phyloP scores from a whole-genome alignment of 164 flowering plant species.

The Sextonia rubra region DNA sequence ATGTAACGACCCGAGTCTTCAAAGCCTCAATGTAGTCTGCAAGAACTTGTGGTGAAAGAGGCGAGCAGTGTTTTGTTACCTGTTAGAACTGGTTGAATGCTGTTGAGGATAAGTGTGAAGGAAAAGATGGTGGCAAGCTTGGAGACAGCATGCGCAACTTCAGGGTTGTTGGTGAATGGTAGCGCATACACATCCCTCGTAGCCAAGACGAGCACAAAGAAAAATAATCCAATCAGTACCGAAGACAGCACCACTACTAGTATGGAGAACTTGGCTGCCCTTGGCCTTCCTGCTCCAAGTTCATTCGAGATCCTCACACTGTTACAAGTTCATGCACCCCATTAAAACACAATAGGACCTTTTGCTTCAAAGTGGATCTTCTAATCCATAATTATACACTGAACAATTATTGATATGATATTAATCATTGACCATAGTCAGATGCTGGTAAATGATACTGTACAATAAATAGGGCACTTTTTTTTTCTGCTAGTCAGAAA shows the following conservation, averaged over 20 bases:
- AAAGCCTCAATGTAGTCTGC: background rate
- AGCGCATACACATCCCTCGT: constrained; percentile 32
- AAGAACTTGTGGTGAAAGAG: background rate
- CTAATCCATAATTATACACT: background rate
- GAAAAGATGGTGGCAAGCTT: constrained; percentile 51
- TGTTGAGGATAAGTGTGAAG: constrained; percentile 43
- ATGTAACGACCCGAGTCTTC: background rate
- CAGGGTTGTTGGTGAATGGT: constrained; percentile 34
- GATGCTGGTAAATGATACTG: no score
- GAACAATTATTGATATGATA: no score
- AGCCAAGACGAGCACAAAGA: constrained; percentile 30
- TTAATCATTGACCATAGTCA: no score
- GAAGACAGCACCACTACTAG: constrained; percentile 44
- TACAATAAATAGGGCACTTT: background rate
- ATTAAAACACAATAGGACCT: background rate
- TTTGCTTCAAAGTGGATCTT: background rate
- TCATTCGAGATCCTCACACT: constrained; percentile 79
- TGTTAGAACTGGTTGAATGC: constrained; percentile 59
- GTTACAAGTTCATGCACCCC: constrained; percentile 8
- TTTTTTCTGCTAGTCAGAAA: background rate
- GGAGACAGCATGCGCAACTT: constrained; percentile 33
- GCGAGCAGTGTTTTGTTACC: constrained; percentile 25
- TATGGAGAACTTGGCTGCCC: constrained; percentile 58
- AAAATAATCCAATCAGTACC: constrained; percentile 32
- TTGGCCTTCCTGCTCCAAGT: constrained; percentile 64